These are phyloP conservation scores for Nevesoporus exiguus DNA, from an alignment of 768 basidiomycete species.

Conservation along the genomic window DNA sequence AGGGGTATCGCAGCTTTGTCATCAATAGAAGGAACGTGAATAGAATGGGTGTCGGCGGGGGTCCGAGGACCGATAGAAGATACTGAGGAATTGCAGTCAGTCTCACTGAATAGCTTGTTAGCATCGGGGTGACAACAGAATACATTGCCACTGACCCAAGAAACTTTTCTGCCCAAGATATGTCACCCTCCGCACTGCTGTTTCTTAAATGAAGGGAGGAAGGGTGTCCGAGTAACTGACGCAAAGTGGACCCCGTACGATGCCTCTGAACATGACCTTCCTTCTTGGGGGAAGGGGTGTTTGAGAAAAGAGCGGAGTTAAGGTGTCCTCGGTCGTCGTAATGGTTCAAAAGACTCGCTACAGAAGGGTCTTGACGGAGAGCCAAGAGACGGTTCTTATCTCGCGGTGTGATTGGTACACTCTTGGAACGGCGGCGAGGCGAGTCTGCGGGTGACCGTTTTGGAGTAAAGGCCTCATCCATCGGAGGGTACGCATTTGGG, in stretches of 20 bases:
- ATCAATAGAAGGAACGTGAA: constrained; percentile 38
- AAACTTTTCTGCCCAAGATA: constrained; percentile 81
- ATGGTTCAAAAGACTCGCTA: constrained; percentile 66
- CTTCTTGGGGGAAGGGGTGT: constrained; percentile 39
- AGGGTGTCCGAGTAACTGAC: constrained; percentile 65
- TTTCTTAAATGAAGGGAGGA: constrained; percentile 27
- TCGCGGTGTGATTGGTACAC: constrained; percentile 39
- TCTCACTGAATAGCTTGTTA: constrained; percentile 38
- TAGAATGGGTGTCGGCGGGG: constrained; percentile 41
- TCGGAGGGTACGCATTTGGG: constrained; percentile 55
- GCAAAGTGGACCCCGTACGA: constrained; percentile 68
- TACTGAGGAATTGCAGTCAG: constrained; percentile 40
- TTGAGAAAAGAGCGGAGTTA: constrained; percentile 60
- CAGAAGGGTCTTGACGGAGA: constrained; percentile 74
- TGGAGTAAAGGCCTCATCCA: constrained; percentile 27
- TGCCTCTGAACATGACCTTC: constrained; percentile 51
- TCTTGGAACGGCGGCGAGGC: constrained; percentile 29
- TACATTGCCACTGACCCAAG: constrained; percentile 47
- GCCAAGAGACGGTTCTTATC: constrained; percentile 53
- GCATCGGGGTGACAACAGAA: background rate
- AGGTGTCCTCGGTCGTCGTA: constrained; percentile 74
- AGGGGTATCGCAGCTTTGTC: constrained; percentile 40
- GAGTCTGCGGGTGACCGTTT: constrained; percentile 29
- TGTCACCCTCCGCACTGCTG: constrained; percentile 61
- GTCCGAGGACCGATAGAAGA: constrained; percentile 52